Base-by-base conservation (phyloP, 2,329 filamentous ascomycete species). In the Davidsoniella australis region DNA sequence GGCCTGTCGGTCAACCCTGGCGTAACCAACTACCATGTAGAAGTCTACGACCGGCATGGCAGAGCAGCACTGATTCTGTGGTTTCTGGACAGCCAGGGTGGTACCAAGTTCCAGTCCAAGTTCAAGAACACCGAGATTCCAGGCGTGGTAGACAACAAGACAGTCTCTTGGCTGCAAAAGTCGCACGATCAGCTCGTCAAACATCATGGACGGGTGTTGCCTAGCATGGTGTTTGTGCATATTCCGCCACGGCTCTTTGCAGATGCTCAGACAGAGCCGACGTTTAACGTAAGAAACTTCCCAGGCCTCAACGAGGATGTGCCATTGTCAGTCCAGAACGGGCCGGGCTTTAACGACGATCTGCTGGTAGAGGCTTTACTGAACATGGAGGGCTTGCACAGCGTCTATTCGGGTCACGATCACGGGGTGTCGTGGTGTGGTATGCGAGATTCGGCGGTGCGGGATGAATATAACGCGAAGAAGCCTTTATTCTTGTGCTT, bases 31-130 rank as follows among this genome's bases (percentile, higher is more conserved):
- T 71, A 71, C 56, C 66, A 68, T 51, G 58, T 72, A 0, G 66
- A 67, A 0, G 66, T 73, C 0, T 69, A 67, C 36, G 56, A 62
- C 0, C 49, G 58, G 3, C 54, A 59, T 5, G 70, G 68, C 53
- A 54, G 50, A 1, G 67, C 68, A 0, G 63, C 63, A 43, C 55
- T 71, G 29, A 57, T 85, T 0, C 64, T 86, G 1, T 86, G 80
- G 78, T 85, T 85, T 63, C 84, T 86, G 56, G 82, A 85, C 57
- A 74, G 69, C 49, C 68, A 73, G 14, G 78, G 79, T 36, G 78
- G 78, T 4, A 23, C 23, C 37, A 24, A 41, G 16, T 48, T 52
- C 8, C 50, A 52, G 8, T 17, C 33, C 17, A 36, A 17, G 2
- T 18, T 29, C 7, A 23, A 17, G 10, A 40, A 44, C 17, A 44